These are phyloP conservation scores for Coemansia sp. DNA, from an alignment of 192 early-diverging fungal genomes.

Conservation along the genomic window DNA sequence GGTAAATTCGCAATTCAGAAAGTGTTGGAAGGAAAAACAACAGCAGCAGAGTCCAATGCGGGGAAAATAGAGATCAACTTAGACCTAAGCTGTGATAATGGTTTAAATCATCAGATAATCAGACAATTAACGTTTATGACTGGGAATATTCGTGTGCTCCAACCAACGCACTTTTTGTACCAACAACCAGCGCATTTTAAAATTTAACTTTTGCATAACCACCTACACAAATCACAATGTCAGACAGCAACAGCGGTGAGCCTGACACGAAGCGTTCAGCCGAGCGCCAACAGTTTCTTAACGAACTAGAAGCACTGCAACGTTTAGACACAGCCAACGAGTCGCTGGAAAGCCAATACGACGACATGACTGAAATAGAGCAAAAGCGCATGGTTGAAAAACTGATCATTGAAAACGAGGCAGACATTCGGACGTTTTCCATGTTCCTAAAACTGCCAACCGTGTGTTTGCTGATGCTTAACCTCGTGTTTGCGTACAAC, in stretches of 20 bases:
- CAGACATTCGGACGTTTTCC: conserved; percentile 44
- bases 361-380: conserved; percentile 26
- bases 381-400: conserved; percentile 26
- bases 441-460: conserved; percentile 38
- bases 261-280: neutral
- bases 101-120: neutral
- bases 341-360: conserved; percentile 28
- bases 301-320: conserved; percentile 18
- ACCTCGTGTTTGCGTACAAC: conserved; percentile 40
- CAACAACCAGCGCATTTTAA: neutral
- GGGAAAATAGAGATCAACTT: neutral
- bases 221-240: neutral
- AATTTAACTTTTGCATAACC: neutral
- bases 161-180: neutral
- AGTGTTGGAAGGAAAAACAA: neutral
- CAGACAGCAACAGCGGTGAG: neutral
- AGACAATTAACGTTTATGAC: neutral
- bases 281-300: conserved; percentile 6
- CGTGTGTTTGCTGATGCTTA: conserved; percentile 30
- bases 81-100: neutral
- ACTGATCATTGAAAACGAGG: conserved; percentile 35
- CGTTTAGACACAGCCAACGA: conserved; percentile 18
- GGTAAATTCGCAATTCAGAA: neutral
- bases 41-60: neutral
- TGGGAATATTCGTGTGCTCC: neutral